phyloP scores from a whole-genome alignment of 306 rosid species.

The Trichosanthes cucumerina region DNA sequence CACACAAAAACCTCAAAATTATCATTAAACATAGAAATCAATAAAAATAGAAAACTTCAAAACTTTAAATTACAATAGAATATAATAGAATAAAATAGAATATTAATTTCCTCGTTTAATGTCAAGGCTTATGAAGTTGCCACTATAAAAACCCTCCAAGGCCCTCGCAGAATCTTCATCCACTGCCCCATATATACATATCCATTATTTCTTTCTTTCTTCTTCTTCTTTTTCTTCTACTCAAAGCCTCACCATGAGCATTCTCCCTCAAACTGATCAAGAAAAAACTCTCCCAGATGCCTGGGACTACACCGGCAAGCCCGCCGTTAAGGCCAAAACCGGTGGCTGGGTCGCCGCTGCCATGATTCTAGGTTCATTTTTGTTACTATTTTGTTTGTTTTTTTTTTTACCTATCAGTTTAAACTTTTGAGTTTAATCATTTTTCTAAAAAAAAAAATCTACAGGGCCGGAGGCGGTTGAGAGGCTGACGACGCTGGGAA shows the following conservation, averaged over 20 bases:
- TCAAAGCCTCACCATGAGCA: background rate
- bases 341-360: slow-evolving; percentile 82
- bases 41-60: background rate
- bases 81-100: background rate
- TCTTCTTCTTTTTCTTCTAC: background rate
- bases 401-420: background rate
- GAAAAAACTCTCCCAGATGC: slow-evolving; percentile 63
- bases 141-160: background rate
- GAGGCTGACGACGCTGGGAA: slow-evolving; percentile 75
- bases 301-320: slow-evolving; percentile 57
- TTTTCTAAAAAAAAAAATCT: background rate
- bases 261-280: slow-evolving; percentile 34
- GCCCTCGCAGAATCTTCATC: background rate
- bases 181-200: background rate
- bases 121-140: background rate
- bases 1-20: background rate
- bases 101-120: background rate
- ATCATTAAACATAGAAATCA: background rate
- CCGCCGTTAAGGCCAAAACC: slow-evolving; percentile 42
- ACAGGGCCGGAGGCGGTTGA: slow-evolving; percentile 72
- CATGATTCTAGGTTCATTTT: slow-evolving; percentile 52
- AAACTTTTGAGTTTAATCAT: background rate
- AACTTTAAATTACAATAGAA: too few relatives aligned
- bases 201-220: background rate
- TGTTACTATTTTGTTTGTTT: background rate